These are phyloP conservation scores for Colletotrichum echinochloae DNA, from an alignment of 2,329 filamentous ascomycete genomes.

Conservation along the genomic window DNA sequence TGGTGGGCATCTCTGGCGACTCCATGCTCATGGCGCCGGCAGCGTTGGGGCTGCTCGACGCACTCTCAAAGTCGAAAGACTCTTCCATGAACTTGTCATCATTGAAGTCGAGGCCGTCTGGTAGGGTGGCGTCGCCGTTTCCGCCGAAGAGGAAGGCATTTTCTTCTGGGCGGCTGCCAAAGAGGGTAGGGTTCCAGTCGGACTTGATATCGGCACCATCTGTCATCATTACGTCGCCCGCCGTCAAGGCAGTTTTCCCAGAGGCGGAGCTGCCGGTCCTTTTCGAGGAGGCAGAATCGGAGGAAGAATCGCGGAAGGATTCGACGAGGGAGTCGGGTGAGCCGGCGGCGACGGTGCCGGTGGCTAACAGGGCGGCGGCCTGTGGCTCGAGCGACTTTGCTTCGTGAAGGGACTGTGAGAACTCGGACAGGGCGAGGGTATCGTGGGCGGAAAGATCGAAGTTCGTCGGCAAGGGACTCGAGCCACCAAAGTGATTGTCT, in stretches of 20 bases:
- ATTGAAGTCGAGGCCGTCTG: slow-evolving; percentile 49
- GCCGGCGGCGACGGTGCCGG: slow-evolving; percentile 50
- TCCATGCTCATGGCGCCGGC: slow-evolving; percentile 50
- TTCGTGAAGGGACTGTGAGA: slow-evolving; percentile 40
- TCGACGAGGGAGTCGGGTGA: slow-evolving; percentile 57
- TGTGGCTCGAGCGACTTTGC: slow-evolving; percentile 37
- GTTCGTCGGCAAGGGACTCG: slow-evolving; percentile 46
- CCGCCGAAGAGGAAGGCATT: slow-evolving; percentile 51
- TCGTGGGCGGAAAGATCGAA: slow-evolving; percentile 53
- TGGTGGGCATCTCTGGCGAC: slow-evolving; percentile 57
- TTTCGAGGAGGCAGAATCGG: slow-evolving; percentile 64
- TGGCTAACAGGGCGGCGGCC: slow-evolving; percentile 38
- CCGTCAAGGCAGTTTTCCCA: slow-evolving; percentile 56
- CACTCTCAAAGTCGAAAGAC: slow-evolving; percentile 69
- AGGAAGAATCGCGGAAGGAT: slow-evolving; percentile 63
- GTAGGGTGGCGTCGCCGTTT: slow-evolving; percentile 44
- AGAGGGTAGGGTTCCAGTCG: slow-evolving; percentile 55
- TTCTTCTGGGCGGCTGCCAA: slow-evolving; percentile 52
- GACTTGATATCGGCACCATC: slow-evolving; percentile 55
- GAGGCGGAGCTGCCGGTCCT: slow-evolving; percentile 60
- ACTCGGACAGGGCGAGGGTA: slow-evolving; percentile 50
- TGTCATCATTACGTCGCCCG: slow-evolving; percentile 58
- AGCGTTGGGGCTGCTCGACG: slow-evolving; percentile 67
- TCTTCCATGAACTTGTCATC: slow-evolving; percentile 61
- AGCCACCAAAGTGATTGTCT: slow-evolving; percentile 51